Base-by-base conservation (phyloP, 768 basidiomycete species). In the Collybia sordida region DNA sequence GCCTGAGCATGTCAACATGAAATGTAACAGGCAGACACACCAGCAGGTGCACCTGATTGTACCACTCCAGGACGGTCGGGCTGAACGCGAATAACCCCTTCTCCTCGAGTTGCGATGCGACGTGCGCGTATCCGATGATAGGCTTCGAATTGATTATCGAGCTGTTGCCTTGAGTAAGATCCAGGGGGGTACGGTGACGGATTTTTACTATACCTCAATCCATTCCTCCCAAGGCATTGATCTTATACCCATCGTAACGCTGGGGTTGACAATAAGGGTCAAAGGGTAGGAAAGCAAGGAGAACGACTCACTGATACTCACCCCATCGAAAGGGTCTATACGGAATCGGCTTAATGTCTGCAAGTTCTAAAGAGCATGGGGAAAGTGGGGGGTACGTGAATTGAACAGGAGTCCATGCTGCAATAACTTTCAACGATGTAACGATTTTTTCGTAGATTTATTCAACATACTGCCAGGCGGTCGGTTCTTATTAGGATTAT, bases 301-400 rank as follows among this genome's bases (percentile, higher is more conserved):
- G 63, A 45, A 46, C 5, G 31, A 71, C 82, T 55, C 49, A 86
- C 85, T 85, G 78, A 59, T 84, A 85, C 50, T 75, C 66, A 5
- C 83, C 84, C 72, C 76, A 78, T 43, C 76, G 74, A 62, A 85
- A 87, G 11, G 86, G 84, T 15, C 84, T 70, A 57, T 88, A 88
- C 14, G 83, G 80, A 5, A 85, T 74, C 7, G 82, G 82, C 54
- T 76, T 72, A 23, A 79, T 66, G 19, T 79, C 69, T 18, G 60
- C 63, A 49, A 81, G 66, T 27, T 71, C 64, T 15, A 70, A 58
- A 5, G 60, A 47, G 52, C 70, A 71, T 3, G 81, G 68, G 7
- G 71, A 67, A 25, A 86, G 68, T 7, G 62, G 44, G 1, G 85
- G 84, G 57, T 81, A 86, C 11, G 60, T 55, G 57, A 85, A 86